These are phyloP conservation scores for Cyclostephanos tholiformis DNA, from an alignment of 108 stramenopile genomes.

Conservation along the genomic window DNA sequence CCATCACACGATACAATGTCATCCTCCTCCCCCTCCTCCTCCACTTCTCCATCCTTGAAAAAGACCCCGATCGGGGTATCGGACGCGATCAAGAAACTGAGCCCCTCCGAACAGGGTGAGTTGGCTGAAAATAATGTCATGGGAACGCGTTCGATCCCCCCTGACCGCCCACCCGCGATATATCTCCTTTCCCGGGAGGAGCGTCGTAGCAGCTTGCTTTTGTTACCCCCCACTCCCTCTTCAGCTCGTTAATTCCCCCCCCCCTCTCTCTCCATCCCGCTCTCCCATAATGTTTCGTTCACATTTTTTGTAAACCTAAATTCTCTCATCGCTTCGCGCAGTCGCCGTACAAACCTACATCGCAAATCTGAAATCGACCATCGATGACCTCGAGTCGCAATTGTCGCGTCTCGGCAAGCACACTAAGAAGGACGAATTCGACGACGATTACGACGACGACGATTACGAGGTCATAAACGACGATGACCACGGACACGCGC, in stretches of 20 bases:
- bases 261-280: background rate
- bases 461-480: background rate
- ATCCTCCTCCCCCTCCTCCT: too few relatives aligned
- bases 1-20: too few relatives aligned
- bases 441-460: conserved; percentile 6
- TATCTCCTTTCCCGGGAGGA: too few relatives aligned
- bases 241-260: background rate
- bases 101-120: conserved; percentile 54
- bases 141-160: too few relatives aligned
- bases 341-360: conserved; percentile 52
- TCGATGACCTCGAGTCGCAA: conserved; percentile 41
- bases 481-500: conserved; percentile 53
- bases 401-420: conserved; percentile 19
- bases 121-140: background rate
- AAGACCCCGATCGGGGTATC: conserved; percentile 48
- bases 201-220: background rate
- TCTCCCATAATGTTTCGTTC: background rate
- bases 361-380: conserved; percentile 49
- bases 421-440: background rate
- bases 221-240: background rate
- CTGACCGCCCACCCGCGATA: too few relatives aligned
- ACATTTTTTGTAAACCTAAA: too few relatives aligned
- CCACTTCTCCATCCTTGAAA: too few relatives aligned
- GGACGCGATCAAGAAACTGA: conserved; percentile 56
- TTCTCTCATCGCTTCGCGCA: too few relatives aligned